Evolutionary conservation across 2,329 filamentous ascomycete genomes (phyloP), one percentile per base, ranked within the genome.

Genomic region (Talaromyces rugulosus): DNA sequence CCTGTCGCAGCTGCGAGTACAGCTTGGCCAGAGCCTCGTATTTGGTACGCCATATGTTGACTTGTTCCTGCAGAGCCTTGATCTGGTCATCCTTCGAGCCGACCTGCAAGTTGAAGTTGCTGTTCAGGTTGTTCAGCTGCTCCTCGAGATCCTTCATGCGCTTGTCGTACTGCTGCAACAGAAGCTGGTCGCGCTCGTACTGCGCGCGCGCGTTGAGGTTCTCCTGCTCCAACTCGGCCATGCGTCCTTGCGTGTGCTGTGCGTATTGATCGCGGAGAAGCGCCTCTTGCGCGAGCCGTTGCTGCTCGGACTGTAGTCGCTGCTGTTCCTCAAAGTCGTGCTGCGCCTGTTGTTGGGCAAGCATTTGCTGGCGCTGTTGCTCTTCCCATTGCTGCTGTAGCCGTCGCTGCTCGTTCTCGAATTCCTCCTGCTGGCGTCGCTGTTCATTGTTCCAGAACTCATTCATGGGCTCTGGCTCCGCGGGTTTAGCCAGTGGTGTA

Each of bases 371-470:
- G 59, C 88, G 83, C 59, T 95, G 86, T 65, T 92, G 88, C 11
- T 91, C 87, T 67, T 93, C 89, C 79, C 93, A 94, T 67, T 94
- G 91, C 68, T 94, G 89, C 71, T 96, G 90, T 53, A 99, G 79
- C 16, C 95, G 87, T 42, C 89, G 86, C 78, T 99, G 95, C 76
- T 99, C 94, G 54, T 93, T 92, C 72, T 96, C 95, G 71, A 96
- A 99, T 74, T 96, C 92, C 67, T 92, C 88, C 74, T 98, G 96
- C 75, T 97, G 92, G 36, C 92, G 86, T 67, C 90, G 89, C 64
- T 96, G 86, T 75, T 98, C 93, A 68, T 87, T 91, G 78, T 96
- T 96, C 95, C 95, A 99, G 76, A 99, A 99, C 70, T 99, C 95
- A 58, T 91, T 91, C 72, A 99, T 98, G 56, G 96, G 92, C 71